Conservation (phyloP, 257 asterid genomes). For the Przewalskia tangutica region DNA sequence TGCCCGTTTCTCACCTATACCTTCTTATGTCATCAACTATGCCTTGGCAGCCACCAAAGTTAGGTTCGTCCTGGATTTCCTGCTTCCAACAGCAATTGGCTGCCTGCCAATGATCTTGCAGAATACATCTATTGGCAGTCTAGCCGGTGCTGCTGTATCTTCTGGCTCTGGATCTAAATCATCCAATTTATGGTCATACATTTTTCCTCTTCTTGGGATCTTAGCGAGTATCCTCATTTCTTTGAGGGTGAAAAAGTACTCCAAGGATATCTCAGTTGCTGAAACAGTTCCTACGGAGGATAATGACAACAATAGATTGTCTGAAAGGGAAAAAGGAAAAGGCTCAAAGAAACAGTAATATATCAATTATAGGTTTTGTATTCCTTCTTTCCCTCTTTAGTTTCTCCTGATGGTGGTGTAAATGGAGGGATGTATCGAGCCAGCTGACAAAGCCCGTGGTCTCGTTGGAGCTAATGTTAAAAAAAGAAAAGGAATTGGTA, state of each 20-base stretch:
- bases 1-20: conserved; percentile 95
- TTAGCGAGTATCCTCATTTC: conserved; percentile 78
- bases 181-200: conserved; percentile 57
- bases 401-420: background rate
- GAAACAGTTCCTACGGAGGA: conserved; percentile 17
- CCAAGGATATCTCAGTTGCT: conserved; percentile 25
- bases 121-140: conserved; percentile 94
- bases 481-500: background rate
- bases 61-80: conserved; percentile 59
- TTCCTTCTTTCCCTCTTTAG: background rate
- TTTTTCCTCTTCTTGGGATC: conserved; percentile 75
- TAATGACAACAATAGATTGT: background rate
- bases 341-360: conserved; percentile 22
- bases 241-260: conserved; percentile 73
- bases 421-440: background rate
- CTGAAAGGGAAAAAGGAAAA: conserved; percentile 10
- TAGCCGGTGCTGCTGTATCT: conserved; percentile 82
- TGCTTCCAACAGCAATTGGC: conserved; percentile 83
- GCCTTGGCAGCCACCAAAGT: conserved; percentile 87
- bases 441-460: background rate
- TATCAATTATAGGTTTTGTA: background rate
- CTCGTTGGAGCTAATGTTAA: background rate
- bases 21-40: conserved; percentile 84
- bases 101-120: conserved; percentile 97
- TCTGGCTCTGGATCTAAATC: conserved; percentile 54